Base-by-base conservation (phyloP, 2,329 filamentous ascomycete genomes). In the Clonostachys rosea region DNA sequence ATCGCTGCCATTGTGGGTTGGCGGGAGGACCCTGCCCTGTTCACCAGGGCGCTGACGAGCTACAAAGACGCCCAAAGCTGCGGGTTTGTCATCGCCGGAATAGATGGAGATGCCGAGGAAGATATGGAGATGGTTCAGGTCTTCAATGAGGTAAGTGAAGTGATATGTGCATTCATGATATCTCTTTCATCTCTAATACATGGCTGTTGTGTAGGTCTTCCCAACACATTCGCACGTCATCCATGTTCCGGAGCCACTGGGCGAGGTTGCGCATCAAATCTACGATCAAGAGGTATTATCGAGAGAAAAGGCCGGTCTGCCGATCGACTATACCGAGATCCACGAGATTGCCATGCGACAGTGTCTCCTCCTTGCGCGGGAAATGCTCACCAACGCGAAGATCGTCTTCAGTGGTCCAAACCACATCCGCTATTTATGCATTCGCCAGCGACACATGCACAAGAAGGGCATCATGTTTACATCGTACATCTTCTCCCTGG, bases 381-480 rank as follows among this genome's bases (percentile, higher is more conserved):
- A 34, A 14, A 52, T 51, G 34, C 46, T 58, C 6, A 43, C 49
- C 16, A 50, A 54, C 16, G 47, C 54, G 14, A 51, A 52, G 7
- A 46, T 57, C 34, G 14, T 42, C 20, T 50, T 58, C 34, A 33
- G 35, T n/a, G 53, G 52, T 3, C 34, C 40, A 7, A 33, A 54
- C 30, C 50, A 42, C 24, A 41, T 54, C n/a, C 50, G 50, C 8
- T 47, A 55, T 18, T 39, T 58, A 6, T 58, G 56, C 49, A 49
- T 58, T 34, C 49, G 52, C 14, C 56, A 58, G 40, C 50, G 52
- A 10, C 56, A 58, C 40, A 50, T 58, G 50, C 54, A 58, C 44
- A 58, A 58, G 37, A 58, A 58, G 45, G 56, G 52, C 42, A 55
- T 58, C 50, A 58, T 58, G 56, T 58, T 58, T 24, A 56, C 56